Conservation (phyloP, 306 rosid genomes). For the Malus asiatica region DNA sequence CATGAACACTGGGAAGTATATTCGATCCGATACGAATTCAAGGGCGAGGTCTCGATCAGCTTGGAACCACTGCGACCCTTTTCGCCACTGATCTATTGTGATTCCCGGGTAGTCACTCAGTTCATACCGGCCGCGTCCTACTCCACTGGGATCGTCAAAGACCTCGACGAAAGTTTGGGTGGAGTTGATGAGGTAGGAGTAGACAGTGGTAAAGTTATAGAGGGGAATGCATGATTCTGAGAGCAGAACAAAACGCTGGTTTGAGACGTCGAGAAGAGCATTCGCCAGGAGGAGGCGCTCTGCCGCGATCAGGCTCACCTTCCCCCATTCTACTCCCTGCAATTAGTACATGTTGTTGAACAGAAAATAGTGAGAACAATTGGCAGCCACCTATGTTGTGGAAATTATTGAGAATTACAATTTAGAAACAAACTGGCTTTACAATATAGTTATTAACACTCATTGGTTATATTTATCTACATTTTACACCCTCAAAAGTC, state of each 20-base stretch:
- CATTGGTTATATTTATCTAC: no score
- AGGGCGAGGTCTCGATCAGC: slow-evolving; percentile 14
- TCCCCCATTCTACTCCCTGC: slow-evolving; percentile 16
- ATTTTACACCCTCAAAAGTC: no score
- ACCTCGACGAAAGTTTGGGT: slow-evolving; percentile 1
- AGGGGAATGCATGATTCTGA: slow-evolving; percentile 20
- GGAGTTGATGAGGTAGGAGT: slow-evolving; percentile 10
- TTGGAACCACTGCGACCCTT: slow-evolving; percentile 30
- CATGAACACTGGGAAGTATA: slow-evolving; percentile 10
- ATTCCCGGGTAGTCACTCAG: slow-evolving; percentile 3
- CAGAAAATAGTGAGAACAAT: background rate
- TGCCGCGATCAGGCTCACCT: background rate
- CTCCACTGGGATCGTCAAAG: slow-evolving; percentile 17
- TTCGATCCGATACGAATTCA: slow-evolving; percentile 12
- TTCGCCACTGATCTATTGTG: slow-evolving; percentile 22
- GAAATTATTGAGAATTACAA: no score
- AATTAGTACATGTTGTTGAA: background rate
- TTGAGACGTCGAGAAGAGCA: slow-evolving; percentile 20
- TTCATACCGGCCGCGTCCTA: slow-evolving; percentile 19
- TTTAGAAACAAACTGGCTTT: no score
- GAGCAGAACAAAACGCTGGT: slow-evolving; percentile 16
- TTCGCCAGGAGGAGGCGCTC: slow-evolving; percentile 12
- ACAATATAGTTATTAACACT: no score
- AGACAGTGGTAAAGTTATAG: slow-evolving; percentile 11
- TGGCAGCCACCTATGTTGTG: background rate